Evolutionary conservation across 2,329 filamentous ascomycete species (phyloP), one percentile per base, ranked within the genome.

Genomic region (Cladosporium halotolerans): DNA sequence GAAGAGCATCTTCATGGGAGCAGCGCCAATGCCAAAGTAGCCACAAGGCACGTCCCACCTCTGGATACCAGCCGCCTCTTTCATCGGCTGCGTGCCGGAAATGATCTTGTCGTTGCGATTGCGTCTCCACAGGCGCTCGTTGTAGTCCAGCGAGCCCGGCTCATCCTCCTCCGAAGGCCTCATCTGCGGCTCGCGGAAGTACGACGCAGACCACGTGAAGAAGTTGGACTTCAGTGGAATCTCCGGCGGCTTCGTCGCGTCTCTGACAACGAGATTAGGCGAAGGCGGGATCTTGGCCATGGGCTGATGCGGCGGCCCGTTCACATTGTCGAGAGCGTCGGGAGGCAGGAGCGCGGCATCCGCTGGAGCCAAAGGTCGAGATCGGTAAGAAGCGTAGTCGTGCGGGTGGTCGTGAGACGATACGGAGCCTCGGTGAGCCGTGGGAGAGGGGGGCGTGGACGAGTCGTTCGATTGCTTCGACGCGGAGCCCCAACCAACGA

Each of bases 171-270:
- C 93, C 54, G 88, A 91, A 3, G 89, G 86, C 67, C 93, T 95
- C 93, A 99, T 97, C 71, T 99, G 93, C 32, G 93, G 93, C 69
- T 97, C 91, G 31, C 91, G 88, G 78, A 97, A 99, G 69, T 99
- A 97, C 70, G 84, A 92, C 42, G 93, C 90, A 3, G 91, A 96
- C 91, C 92, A 99, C 58, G 96, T 89, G 58, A 96, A 78, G 70
- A 97, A 95, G 8, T 80, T 84, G 67, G 90, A 96, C 55, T 80
- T 80, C 14, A 99, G 70, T 1, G 93, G 93, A 28, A 97, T 79
- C 10, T 70, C 71, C 1, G 88, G 85, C 9, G 75, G 62, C 50
- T 81, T 74, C 1, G 78, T 75, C 31, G 81, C 68, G 56, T 84
- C 78, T 54, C 85, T 81, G 47, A 82, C 75, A 58, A 81, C 74